A percentile compares a stretch with the other conserved stretches of the same genome.
Conservation (phyloP, 129 eudicot species). For the Flaveria bidentis region DNA sequence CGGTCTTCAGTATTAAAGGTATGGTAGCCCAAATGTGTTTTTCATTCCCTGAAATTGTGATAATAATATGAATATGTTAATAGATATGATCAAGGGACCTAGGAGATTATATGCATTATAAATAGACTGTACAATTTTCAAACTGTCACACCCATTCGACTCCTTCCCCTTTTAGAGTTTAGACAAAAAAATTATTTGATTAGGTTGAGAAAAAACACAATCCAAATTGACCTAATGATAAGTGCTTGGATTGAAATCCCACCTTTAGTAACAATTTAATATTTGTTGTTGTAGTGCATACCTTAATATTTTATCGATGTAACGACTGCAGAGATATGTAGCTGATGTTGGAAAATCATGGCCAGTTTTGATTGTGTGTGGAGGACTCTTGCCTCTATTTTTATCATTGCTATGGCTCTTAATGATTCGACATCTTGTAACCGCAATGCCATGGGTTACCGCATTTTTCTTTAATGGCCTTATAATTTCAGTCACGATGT, state of each 20-base stretch:
- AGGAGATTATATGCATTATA: background rate
- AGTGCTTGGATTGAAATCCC: background rate
- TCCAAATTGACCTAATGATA: background rate
- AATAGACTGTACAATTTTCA: background rate
- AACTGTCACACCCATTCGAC: background rate
- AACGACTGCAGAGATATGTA: constrained; percentile 75
- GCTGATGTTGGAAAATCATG: constrained; percentile 95
- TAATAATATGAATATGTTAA: background rate
- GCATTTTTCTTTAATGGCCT: constrained; percentile 72
- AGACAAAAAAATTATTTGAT: too few species aligned
- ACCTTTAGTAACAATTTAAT: background rate
- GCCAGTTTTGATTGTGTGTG: constrained; percentile 93
- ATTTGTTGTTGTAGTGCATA: background rate
- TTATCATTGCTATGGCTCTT: constrained; percentile 88
- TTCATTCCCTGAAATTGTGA: background rate
- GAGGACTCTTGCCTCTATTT: constrained; percentile 87
- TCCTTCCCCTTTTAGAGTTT: background rate
- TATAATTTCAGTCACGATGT: constrained; percentile 84
- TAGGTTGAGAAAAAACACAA: background rate
- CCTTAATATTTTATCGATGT: constrained; percentile 14
- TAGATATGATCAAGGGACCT: background rate
- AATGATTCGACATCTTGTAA: constrained; percentile 86
- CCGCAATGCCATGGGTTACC: constrained; percentile 97
- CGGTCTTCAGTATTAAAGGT: constrained; percentile 90
- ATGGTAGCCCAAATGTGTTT: background rate